Conservation (phyloP, 1,284 basidiomycete genomes). For the Cronartium ribicola region DNA sequence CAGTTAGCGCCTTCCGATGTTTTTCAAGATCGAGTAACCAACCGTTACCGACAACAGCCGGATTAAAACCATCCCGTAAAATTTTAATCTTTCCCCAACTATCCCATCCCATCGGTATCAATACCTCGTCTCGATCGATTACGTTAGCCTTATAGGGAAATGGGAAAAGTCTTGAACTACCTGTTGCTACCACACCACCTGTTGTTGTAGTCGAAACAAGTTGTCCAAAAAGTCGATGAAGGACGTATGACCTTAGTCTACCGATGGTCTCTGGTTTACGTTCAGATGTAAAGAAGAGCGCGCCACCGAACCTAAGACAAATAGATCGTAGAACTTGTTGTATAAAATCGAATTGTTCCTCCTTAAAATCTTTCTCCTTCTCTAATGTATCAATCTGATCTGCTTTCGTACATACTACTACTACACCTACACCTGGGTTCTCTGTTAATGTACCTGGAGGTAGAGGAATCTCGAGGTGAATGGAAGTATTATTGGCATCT, state of each 20-base stretch:
- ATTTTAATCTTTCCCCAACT: constrained; percentile 94
- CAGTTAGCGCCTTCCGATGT: constrained; percentile 10
- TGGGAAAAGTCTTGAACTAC: constrained; percentile 65
- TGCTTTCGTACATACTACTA: constrained; percentile 86
- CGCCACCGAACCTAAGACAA: constrained; percentile 90
- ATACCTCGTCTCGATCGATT: constrained; percentile 81
- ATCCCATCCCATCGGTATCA: constrained; percentile 94
- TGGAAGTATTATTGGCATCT: background rate
- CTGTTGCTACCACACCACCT: constrained; percentile 16
- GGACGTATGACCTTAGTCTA: constrained; percentile 74
- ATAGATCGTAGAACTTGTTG: constrained; percentile 91
- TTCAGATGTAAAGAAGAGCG: constrained; percentile 83
- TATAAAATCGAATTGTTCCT: constrained; percentile 88
- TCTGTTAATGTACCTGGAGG: constrained; percentile 46
- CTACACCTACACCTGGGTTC: constrained; percentile 72
- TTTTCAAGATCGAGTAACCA: constrained; percentile 61
- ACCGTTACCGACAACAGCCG: constrained; percentile 70
- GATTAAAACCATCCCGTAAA: constrained; percentile 84
- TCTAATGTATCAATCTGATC: constrained; percentile 69
- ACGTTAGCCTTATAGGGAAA: constrained; percentile 83
- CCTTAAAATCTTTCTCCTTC: constrained; percentile 56
- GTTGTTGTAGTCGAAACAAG: constrained; percentile 52
- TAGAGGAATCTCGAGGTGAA: constrained; percentile 20
- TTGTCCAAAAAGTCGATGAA: constrained; percentile 72
- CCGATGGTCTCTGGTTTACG: constrained; percentile 69